phyloP scores from a whole-genome alignment of 225 moss, liverwort and hornwort genomes.

The Sphagnum tenellum region DNA sequence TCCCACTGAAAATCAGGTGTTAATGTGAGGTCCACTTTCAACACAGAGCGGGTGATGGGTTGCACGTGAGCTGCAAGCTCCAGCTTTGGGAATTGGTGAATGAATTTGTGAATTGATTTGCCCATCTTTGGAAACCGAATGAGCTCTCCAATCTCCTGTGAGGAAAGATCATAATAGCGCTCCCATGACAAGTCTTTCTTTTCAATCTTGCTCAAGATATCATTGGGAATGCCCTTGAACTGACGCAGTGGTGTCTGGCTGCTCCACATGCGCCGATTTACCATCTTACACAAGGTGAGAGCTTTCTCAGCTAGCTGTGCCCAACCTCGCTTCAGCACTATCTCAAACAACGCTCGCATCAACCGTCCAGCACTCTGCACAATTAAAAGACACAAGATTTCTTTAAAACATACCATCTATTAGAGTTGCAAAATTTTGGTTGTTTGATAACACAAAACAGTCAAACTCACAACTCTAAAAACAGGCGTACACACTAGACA shows the following conservation, averaged over 20 bases:
- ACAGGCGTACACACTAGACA: too few relatives aligned
- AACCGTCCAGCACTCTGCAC: constrained; percentile 76
- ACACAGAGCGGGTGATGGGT: constrained; percentile 78
- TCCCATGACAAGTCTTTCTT: constrained; percentile 95
- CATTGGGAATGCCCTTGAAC: constrained; percentile 86
- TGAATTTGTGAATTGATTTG: constrained; percentile 77
- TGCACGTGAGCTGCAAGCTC: constrained; percentile 89
- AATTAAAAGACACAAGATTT: neutral
- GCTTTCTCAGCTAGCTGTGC: constrained; percentile 95
- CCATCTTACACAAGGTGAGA: constrained; percentile 93
- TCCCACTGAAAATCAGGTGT: constrained; percentile 98
- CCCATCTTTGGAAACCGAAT: constrained; percentile 96
- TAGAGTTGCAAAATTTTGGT: too few relatives aligned
- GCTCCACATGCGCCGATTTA: constrained; percentile 94
- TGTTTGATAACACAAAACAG: too few relatives aligned
- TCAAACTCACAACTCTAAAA: too few relatives aligned
- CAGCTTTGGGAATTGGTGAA: constrained; percentile 93
- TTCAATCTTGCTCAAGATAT: constrained; percentile 84
- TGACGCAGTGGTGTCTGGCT: constrained; percentile 93
- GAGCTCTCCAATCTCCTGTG: constrained; percentile 87
- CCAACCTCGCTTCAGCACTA: constrained; percentile 94
- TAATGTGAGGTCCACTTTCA: constrained; percentile 84
- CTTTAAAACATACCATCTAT: too few relatives aligned
- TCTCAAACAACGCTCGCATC: constrained; percentile 96
- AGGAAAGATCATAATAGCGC: constrained; percentile 85